Evolutionary conservation across 176 grass and related monocot genomes (phyloP).

Genomic region (Aegilops bicornis): DNA sequence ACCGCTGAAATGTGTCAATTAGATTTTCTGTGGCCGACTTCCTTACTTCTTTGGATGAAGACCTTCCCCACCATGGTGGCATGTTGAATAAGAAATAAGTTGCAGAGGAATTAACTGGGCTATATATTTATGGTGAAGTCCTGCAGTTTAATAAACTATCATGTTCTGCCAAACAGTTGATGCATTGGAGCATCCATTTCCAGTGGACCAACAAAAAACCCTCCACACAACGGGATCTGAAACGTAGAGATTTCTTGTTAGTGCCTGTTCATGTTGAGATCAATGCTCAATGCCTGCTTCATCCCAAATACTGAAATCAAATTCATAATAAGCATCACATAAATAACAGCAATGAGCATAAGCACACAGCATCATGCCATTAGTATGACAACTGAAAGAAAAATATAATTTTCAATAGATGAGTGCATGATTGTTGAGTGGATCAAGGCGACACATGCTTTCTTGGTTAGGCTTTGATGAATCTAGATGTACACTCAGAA

Average conservation of each 20-base stretch:
- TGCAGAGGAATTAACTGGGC: slow-evolving; percentile 31
- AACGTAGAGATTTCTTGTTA: slow-evolving; percentile 7
- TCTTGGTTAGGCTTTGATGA: not conserved
- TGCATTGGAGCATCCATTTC: not conserved
- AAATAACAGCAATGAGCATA: slow-evolving; percentile 25
- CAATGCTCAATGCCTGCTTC: not conserved
- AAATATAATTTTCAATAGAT: slow-evolving; percentile 1
- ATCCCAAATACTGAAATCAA: slow-evolving; percentile 35
- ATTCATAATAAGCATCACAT: slow-evolving; percentile 13
- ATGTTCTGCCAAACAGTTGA: slow-evolving; percentile 26
- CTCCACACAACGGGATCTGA: slow-evolving; percentile 1
- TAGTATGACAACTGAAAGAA: not conserved
- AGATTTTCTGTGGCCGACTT: slow-evolving; percentile 92
- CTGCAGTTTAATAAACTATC: slow-evolving; percentile 24
- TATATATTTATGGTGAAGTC: slow-evolving; percentile 21
- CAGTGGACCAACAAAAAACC: slow-evolving; percentile 11
- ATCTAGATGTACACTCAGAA: not conserved
- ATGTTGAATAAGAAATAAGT: slow-evolving; percentile 52
- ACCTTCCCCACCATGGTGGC: slow-evolving; percentile 96
- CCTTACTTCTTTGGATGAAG: slow-evolving; percentile 90
- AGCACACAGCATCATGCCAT: slow-evolving; percentile 1
- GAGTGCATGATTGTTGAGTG: not conserved
- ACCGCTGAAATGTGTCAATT: slow-evolving; percentile 81
- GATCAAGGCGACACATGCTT: not conserved
- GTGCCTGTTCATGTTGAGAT: not conserved